Evolutionary conservation across 495 filamentous ascomycete genomes (phyloP), one percentile per base, ranked within the genome.

Genomic region (Elasticomyces elasticus): DNA sequence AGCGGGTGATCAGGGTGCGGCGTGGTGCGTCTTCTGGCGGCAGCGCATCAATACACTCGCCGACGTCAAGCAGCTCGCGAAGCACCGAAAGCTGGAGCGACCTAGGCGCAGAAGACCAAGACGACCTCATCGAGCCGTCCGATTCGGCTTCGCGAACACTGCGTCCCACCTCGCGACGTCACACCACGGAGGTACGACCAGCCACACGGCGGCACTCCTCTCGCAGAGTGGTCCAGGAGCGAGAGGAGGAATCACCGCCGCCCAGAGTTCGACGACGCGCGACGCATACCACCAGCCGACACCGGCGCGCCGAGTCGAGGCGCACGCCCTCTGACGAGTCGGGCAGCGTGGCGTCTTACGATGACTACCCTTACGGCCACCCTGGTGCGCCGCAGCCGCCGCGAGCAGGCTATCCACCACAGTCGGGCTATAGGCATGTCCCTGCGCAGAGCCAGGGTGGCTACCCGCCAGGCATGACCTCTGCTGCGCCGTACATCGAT

Each of bases 71-170:
- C 13, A 52, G 54, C 43, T 44, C 17, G 30, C 48, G 58, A 28
- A 49, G 48, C 51, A 50, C 52, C 24, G 58, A 60, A 13, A 52
- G 58, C 27, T 61, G 49, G 49, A 51, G 19, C 15, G 28, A 57
- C 3, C 31, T 61, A 20, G 49, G 43, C 1, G 43, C 28, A 28
- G 65, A 65, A 42, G 62, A 66, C 49, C 62, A 65, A 41, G 59
- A 60, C 27, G 68, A 70, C 67, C 66, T 61, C 28, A 66, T 71
- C 44, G 63, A 65, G 26, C 69, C 69, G 15, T 66, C 61, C 24
- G 68, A 71, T 48, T 71, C 69, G 2, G 69, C 69, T 0, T 71
- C 69, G 23, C 64, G 64, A 15, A 62, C 68, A 2, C 53, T 62
- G 13, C 27, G 20, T 28, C 51, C 15, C 15, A 23, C 20, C 35